Evolutionary conservation across 2,329 filamentous ascomycete genomes (phyloP), one percentile per base, ranked within the genome.

Genomic region (Arthroderma uncinatum): DNA sequence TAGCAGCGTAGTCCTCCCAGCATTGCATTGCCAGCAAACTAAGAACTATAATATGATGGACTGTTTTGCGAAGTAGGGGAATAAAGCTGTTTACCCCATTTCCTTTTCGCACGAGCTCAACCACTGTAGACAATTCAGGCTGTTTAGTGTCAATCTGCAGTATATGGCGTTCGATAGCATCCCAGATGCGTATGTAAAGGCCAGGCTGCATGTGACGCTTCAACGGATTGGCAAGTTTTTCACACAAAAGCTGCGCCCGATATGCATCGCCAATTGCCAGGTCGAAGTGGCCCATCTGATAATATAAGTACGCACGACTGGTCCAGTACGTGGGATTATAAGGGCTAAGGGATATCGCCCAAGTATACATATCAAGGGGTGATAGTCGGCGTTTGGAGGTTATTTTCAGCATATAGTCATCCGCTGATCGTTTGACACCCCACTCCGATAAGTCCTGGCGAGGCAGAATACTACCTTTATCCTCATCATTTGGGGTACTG

Each of bases 301-400:
- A 71, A 60, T 68, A 64, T 12, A 69, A 66, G 55, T 68, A 72
- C 10, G 68, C 68, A 8, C 70, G 64, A 39, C 68, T 68, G 7
- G 66, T 58, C 70, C 70, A 72, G 60, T 71, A 71, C 2, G 68
- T 56, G 7, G 70, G 69, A 44, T 71, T 72, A 56, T 72, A 71
- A 1, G 70, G 70, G 47, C 64, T 70, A 16, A 68, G 55, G 7
- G 63, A 56, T 37, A 71, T 67, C 16, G 68, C 69, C 56, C 65
- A 67, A 1, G 70, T 72, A 57, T 72, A 72, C 64, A 72, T 67
- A 28, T 71, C 68, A 8, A 71, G 59, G 2, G 68, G 63, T 4
- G 60, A 57, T 12, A 70, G 52, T 4, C 34, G 23, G 6, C 59
- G 50, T 10, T 61, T 55, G 4, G 59, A 21, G 7, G 57, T 40